A percentile compares a stretch with the other conserved stretches of the same genome.
phyloP scores from a whole-genome alignment of 345 rosid genomes.

The Erysimum cheiranthoides region DNA sequence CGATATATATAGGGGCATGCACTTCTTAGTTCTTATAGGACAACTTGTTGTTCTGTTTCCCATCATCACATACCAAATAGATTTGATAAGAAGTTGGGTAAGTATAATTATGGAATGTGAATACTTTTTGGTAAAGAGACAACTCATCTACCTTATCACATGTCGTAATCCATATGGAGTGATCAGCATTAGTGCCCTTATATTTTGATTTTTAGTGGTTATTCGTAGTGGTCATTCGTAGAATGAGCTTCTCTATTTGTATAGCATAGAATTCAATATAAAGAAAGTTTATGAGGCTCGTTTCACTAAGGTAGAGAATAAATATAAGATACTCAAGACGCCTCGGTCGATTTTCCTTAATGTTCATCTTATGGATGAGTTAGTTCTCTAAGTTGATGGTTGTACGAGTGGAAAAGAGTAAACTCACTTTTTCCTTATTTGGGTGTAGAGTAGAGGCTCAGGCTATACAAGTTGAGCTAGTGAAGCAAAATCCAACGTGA shows the following conservation, averaged over 20 bases:
- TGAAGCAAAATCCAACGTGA: slow-evolving; percentile 19
- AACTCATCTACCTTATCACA: slow-evolving; percentile 38
- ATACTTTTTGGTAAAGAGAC: slow-evolving; percentile 9
- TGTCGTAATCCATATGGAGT: slow-evolving; percentile 33
- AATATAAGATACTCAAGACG: not conserved
- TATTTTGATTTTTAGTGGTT: slow-evolving; percentile 20
- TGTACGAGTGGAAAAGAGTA: not conserved
- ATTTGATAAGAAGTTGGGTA: slow-evolving; percentile 38
- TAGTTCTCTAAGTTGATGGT: not conserved
- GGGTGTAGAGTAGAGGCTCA: not conserved
- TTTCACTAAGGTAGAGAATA: slow-evolving; percentile 13
- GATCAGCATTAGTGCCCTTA: slow-evolving; percentile 5
- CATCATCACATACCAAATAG: slow-evolving; percentile 32
- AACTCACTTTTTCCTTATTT: not conserved
- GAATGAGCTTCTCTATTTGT: not conserved
- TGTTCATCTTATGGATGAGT: not conserved
- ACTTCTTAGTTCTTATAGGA: slow-evolving; percentile 8
- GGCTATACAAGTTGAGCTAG: slow-evolving; percentile 24
- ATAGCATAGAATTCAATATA: slow-evolving; percentile 3
- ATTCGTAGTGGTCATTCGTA: slow-evolving; percentile 12
- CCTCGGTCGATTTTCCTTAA: not conserved
- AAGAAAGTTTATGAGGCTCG: slow-evolving; percentile 6
- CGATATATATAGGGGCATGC: slow-evolving; percentile 3
- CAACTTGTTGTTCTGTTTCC: slow-evolving; percentile 32
- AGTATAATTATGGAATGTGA: slow-evolving; percentile 33